Percentiles rank a stretch among this genome's conserved stretches.
Conservation (phyloP, 139 green algal species). For the Haematococcus sp. region DNA sequence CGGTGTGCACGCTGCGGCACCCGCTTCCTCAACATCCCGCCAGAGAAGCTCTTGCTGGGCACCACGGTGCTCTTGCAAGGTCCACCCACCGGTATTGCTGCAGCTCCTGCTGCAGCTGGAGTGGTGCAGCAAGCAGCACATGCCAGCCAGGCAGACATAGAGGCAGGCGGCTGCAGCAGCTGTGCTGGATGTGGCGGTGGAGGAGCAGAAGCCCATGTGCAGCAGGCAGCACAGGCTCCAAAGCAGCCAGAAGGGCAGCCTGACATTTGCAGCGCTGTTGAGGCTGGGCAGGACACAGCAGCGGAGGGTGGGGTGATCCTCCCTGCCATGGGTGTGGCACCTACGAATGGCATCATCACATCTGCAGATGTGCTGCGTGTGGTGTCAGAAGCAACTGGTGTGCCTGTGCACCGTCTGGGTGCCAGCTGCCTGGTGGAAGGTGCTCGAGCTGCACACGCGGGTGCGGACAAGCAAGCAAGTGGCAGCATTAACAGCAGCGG, state of each 20-base stretch:
- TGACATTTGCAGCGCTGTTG: too few species aligned
- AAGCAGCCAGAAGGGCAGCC: too few species aligned
- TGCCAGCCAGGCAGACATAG: slow-evolving; percentile 1
- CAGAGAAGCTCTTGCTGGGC: slow-evolving; percentile 51
- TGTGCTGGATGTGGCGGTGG: too few species aligned
- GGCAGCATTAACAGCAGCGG: slow-evolving; percentile 8
- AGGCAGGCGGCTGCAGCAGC: background rate
- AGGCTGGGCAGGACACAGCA: too few species aligned
- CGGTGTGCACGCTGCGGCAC: slow-evolving; percentile 38
- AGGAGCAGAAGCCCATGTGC: too few species aligned
- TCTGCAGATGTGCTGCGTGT: slow-evolving; percentile 49
- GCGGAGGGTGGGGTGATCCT: too few species aligned
- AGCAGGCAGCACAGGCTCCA: too few species aligned
- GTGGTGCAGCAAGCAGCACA: background rate
- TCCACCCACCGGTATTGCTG: background rate
- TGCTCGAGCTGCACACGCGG: background rate
- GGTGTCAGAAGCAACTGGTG: slow-evolving; percentile 48
- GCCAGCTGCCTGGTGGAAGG: background rate
- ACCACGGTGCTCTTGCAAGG: slow-evolving; percentile 29
- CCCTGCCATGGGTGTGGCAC: background rate
- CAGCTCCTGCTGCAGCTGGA: background rate
- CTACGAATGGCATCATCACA: background rate
- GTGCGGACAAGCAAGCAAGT: too few species aligned
- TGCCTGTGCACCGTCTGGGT: slow-evolving; percentile 40
- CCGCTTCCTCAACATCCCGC: slow-evolving; percentile 50